These are phyloP conservation scores for Pyrus bretschneideri DNA, from an alignment of 306 rosid species.

Conservation along the genomic window DNA sequence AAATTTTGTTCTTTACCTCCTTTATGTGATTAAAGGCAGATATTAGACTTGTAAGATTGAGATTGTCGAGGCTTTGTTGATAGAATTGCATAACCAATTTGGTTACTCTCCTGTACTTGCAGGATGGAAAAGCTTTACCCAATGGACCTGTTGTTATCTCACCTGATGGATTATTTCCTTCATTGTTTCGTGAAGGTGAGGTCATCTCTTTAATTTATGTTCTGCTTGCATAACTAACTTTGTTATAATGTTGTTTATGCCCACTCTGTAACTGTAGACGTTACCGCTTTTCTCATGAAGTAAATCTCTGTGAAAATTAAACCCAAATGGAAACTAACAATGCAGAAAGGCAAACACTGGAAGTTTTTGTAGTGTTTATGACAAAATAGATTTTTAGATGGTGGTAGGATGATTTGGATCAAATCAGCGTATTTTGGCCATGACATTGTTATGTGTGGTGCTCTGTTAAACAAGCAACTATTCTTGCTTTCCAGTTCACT, in stretches of 20 bases:
- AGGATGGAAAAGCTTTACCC: slow-evolving; percentile 95
- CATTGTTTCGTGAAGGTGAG: slow-evolving; percentile 88
- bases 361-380: background rate
- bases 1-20: background rate
- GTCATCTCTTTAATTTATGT: background rate
- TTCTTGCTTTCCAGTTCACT: background rate
- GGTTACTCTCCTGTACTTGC: slow-evolving; percentile 14
- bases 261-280: background rate
- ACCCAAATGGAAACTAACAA: background rate
- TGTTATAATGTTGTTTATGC: background rate
- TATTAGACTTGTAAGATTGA: background rate
- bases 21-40: background rate
- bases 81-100: slow-evolving; percentile 13
- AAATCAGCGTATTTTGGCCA: background rate
- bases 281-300: background rate
- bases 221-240: background rate
- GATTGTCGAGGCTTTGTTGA: slow-evolving; percentile 1
- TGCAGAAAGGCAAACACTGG: background rate
- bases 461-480: background rate
- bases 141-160: slow-evolving; percentile 93
- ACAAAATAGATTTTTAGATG: background rate
- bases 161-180: slow-evolving; percentile 96
- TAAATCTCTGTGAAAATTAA: background rate
- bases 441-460: background rate
- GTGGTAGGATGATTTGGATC: background rate